These are phyloP conservation scores for Xylaria sp. DNA, from an alignment of 2,329 filamentous ascomycete species.

Conservation along the genomic window DNA sequence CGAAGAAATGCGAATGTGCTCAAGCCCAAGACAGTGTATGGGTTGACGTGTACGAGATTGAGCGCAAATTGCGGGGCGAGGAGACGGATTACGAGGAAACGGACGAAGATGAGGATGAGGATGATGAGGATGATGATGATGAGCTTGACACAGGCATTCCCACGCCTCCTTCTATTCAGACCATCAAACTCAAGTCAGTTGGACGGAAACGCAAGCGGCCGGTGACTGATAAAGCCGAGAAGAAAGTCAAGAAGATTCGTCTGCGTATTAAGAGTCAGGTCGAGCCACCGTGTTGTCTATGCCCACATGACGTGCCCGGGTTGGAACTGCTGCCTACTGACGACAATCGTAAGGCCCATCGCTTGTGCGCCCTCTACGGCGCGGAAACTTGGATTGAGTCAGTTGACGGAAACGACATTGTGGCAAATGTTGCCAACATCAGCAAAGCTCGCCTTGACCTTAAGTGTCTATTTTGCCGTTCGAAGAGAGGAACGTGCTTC, in stretches of 20 bases:
- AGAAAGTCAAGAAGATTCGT: slow-evolving; percentile 70
- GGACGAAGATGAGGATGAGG: slow-evolving; percentile 64
- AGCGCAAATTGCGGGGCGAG: slow-evolving; percentile 87
- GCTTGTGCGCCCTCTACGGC: slow-evolving; percentile 82
- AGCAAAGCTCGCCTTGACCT: slow-evolving; percentile 83
- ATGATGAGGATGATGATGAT: slow-evolving; percentile 56
- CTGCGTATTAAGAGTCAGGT: slow-evolving; percentile 65
- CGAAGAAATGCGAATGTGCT: slow-evolving; percentile 94
- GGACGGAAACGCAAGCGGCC: slow-evolving; percentile 64
- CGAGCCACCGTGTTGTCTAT: slow-evolving; percentile 81
- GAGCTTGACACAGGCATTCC: slow-evolving; percentile 57
- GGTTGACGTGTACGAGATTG: slow-evolving; percentile 94
- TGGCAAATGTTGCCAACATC: slow-evolving; percentile 75
- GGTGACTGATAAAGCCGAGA: slow-evolving; percentile 38
- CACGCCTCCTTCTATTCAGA: slow-evolving; percentile 71
- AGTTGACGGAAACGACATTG: slow-evolving; percentile 63
- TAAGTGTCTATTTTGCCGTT: slow-evolving; percentile 92
- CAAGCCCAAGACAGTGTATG: slow-evolving; percentile 95
- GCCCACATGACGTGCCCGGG: slow-evolving; percentile 80
- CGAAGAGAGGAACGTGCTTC: slow-evolving; percentile 92
- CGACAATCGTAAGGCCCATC: slow-evolving; percentile 80
- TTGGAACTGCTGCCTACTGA: slow-evolving; percentile 82
- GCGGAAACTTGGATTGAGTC: slow-evolving; percentile 84
- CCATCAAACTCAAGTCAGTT: slow-evolving; percentile 56
- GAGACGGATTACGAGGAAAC: slow-evolving; percentile 78